Conservation (phyloP, 345 rosid genomes). For the Orychophragmus violaceus region DNA sequence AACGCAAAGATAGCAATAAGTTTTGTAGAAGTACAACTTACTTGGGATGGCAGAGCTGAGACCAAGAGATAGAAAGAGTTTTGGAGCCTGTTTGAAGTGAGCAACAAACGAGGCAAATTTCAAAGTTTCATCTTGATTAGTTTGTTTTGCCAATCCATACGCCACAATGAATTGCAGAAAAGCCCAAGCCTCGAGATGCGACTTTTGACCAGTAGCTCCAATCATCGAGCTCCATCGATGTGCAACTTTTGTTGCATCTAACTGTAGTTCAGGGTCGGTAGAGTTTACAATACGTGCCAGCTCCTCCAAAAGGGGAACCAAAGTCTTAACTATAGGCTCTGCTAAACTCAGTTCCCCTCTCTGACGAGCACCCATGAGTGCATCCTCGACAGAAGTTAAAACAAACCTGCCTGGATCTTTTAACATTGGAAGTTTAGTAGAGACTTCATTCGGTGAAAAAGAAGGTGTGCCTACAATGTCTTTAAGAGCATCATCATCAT, state of each 20-base stretch:
- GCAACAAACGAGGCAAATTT: background rate
- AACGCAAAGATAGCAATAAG: background rate
- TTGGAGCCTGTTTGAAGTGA: slow-evolving; percentile 23
- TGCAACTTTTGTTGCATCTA: slow-evolving; percentile 16
- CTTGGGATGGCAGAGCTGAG: slow-evolving; percentile 1
- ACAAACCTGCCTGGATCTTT: slow-evolving; percentile 3
- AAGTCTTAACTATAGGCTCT: slow-evolving; percentile 4
- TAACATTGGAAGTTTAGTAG: background rate
- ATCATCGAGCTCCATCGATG: slow-evolving; percentile 11
- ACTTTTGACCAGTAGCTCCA: background rate
- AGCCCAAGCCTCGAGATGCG: slow-evolving; percentile 11
- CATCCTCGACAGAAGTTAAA: slow-evolving; percentile 1
- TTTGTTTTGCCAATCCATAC: slow-evolving; percentile 2
- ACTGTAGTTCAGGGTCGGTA: background rate
- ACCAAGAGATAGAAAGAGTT: slow-evolving; percentile 22
- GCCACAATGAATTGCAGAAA: slow-evolving; percentile 26
- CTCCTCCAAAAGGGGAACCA: slow-evolving; percentile 15
- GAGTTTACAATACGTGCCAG: background rate
- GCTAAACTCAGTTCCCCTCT: slow-evolving; percentile 18
- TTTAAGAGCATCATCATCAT: slow-evolving; percentile 11
- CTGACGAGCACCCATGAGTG: background rate
- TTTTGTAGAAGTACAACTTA: slow-evolving; percentile 5
- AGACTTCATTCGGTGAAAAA: slow-evolving; percentile 21
- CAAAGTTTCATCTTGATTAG: background rate
- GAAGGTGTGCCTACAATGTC: slow-evolving; percentile 6